Evolutionary conservation across 1,284 basidiomycete genomes (phyloP).

Genomic region (Fomitiporia mediterranea): DNA sequence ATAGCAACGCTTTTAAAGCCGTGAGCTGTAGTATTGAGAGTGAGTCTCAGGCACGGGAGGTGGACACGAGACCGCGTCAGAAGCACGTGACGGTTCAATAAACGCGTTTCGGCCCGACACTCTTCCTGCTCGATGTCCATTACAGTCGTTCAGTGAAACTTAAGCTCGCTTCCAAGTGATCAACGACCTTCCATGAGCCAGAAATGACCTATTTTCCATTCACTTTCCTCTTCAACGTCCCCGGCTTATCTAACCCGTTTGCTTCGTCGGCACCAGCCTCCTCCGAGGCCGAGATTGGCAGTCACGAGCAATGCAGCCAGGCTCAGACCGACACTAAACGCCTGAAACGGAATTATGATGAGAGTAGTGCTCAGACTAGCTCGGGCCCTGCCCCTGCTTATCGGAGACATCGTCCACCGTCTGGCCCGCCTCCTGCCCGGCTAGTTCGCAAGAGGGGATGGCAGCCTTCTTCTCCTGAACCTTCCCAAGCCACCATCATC

Average conservation of each 20-base stretch:
- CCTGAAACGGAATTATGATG: constrained; percentile 17
- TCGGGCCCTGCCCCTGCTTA: constrained; percentile 8
- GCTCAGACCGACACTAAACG: constrained; percentile 18
- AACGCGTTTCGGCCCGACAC: neutral
- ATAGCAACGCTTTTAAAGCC: too few relatives aligned
- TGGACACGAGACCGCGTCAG: neutral
- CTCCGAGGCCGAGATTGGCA: constrained; percentile 23
- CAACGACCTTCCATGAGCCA: neutral
- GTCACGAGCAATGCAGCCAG: constrained; percentile 24
- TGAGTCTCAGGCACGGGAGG: too few relatives aligned
- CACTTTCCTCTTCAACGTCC: constrained; percentile 58
- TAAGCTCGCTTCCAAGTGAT: too few relatives aligned
- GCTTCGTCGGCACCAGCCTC: constrained; percentile 24
- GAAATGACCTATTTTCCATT: constrained; percentile 55
- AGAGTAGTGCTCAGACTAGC: neutral
- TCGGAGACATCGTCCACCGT: constrained; percentile 27
- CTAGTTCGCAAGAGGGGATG: constrained; percentile 61
- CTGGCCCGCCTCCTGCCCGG: constrained; percentile 31
- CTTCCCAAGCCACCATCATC: constrained; percentile 46
- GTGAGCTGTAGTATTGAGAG: too few relatives aligned
- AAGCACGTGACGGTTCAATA: neutral
- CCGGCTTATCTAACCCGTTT: constrained; percentile 65
- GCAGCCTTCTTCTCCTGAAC: constrained; percentile 56
- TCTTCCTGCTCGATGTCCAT: neutral
- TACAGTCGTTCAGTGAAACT: neutral